Base-by-base conservation (phyloP, 169 alveolate genomes). In the Eimeria maxima region DNA sequence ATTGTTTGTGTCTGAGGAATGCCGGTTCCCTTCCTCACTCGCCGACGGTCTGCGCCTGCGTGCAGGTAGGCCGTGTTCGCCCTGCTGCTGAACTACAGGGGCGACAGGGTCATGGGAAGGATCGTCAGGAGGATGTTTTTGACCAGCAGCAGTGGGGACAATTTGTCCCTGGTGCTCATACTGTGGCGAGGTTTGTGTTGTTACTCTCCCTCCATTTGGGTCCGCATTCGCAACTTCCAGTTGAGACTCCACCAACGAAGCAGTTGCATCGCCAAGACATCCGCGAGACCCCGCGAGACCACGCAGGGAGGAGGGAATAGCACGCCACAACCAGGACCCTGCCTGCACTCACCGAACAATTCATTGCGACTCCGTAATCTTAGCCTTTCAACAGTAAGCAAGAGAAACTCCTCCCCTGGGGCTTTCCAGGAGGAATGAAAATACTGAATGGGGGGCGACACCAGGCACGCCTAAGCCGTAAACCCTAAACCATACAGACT, bases 251-350 rank as follows among this genome's bases (percentile, higher is more conserved):
- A 29, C 16, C 24, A 65, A 33, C 4, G 60, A 47, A 22, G 38
- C 60, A 24, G 63, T 44, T 2, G 81, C 67, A 14, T 38, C 93
- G 60, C 65, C 65, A 8, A 50, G 2, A 60, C 44, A 20, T 29
- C 93, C 93, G 38, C 93, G 93, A 63, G 93, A 60, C 0, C 93
- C 93, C 22, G 93, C 83, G 27, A 87, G 83, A 22, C 93, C 93
- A 7, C 93, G 81, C 78, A 87, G 47, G 60, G 93, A 38, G n/a
- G 93, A 87, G 14, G 93, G 93, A 8, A 87, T 29, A n/a, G 93
- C 93, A 13, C 93, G 93, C 93, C 93, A 87, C 81, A 87, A 45
- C 93, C 93, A 87, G 29, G 93, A 87, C 44, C 93, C 93, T 60
- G 93, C 93, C 93, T 87, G 78, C 78, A 63, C 76, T 83, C 91